A percentile compares a stretch with the other conserved stretches of the same genome.
Conservation (phyloP, 73 alveolate species). For the Tetrahymena malaccensis region DNA sequence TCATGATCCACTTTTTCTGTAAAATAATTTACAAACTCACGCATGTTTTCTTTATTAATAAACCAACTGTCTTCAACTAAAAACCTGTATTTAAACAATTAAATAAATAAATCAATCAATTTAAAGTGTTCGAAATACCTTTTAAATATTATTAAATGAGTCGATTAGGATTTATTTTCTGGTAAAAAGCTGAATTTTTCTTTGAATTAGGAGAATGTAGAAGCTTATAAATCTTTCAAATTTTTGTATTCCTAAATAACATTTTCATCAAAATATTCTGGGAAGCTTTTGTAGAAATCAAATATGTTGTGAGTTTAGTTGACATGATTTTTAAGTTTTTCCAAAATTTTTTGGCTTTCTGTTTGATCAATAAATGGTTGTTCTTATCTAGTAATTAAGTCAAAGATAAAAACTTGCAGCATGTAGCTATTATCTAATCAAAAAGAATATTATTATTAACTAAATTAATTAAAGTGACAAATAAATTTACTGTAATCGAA, state of each 20-base stretch:
- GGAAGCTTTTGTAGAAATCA: neutral
- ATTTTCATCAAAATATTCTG: neutral
- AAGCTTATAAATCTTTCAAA: neutral
- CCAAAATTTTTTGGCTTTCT: neutral
- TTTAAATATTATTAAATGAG: neutral
- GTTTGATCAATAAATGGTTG: neutral
- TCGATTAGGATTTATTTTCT: neutral
- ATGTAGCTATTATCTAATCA: neutral
- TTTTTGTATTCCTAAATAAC: neutral
- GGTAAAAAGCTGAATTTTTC: neutral
- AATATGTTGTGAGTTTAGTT: neutral
- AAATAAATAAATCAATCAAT: neutral
- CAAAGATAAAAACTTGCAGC: neutral
- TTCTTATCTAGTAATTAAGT: neutral
- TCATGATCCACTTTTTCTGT: neutral
- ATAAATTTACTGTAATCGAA: neutral
- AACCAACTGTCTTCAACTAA: neutral
- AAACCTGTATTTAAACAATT: neutral
- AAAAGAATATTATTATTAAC: neutral
- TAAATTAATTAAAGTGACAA: neutral
- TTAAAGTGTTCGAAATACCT: neutral
- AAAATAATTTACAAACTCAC: neutral
- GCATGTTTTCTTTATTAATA: neutral
- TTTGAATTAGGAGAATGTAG: neutral
- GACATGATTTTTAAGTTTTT: neutral